phyloP scores from a whole-genome alignment of 805 yeast genomes.

The Metschnikowia arizonensis region DNA sequence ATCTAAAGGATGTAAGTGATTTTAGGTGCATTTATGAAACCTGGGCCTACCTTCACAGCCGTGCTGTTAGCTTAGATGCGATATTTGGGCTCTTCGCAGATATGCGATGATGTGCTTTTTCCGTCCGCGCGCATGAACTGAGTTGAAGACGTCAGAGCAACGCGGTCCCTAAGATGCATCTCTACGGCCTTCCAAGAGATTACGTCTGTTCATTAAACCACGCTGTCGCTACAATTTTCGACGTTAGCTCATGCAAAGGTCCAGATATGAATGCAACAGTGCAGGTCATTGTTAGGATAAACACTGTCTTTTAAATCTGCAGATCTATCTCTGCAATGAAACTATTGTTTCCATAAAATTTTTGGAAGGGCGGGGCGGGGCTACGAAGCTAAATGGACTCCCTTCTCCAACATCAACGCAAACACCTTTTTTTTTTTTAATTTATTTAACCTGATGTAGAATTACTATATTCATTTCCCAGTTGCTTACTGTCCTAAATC shows the following conservation, averaged over 20 bases:
- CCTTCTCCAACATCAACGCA: background rate
- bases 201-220: background rate
- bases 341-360: background rate
- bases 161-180: background rate
- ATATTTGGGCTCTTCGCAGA: background rate
- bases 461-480: background rate
- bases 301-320: background rate
- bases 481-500: background rate
- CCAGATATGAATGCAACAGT: background rate
- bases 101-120: background rate
- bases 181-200: background rate
- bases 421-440: background rate
- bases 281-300: background rate
- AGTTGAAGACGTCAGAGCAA: background rate
- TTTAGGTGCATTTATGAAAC: background rate
- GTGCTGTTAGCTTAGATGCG: background rate
- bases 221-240: background rate
- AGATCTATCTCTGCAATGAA: conserved; percentile 1
- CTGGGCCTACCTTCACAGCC: background rate
- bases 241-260: background rate
- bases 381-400: background rate
- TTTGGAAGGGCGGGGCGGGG: background rate
- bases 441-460: background rate
- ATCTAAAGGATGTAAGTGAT: background rate
- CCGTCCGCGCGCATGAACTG: background rate